Conservation (phyloP, 306 rosid genomes). For the Cicer arietinum region DNA sequence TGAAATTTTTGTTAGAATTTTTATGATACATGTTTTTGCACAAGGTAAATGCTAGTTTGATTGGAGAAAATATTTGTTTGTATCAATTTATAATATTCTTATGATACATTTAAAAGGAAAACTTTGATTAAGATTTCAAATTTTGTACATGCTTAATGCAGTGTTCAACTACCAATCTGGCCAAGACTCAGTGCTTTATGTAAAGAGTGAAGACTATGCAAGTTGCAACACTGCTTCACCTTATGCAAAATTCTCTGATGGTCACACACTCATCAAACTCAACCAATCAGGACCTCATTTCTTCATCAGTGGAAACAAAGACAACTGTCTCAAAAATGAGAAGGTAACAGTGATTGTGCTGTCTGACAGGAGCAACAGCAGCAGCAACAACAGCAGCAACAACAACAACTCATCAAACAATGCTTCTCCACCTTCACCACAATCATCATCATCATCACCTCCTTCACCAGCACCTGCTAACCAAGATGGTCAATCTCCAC, state of each 20-base stretch:
- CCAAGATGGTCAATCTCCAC: conserved; percentile 43
- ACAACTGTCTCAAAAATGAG: conserved; percentile 73
- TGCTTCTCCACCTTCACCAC: conserved; percentile 54
- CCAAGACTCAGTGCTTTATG: conserved; percentile 79
- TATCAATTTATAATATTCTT: no score
- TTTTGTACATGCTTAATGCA: conserved; percentile 43
- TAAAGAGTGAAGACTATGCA: conserved; percentile 66
- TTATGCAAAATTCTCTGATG: conserved; percentile 59
- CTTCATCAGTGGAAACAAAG: conserved; percentile 87
- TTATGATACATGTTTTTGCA: no score
- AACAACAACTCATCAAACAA: conserved; percentile 42
- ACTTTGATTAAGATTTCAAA: neutral
- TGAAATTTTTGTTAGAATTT: no score
- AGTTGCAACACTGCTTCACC: conserved; percentile 70
- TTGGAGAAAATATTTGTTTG: no score
- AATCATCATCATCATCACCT: conserved; percentile 39
- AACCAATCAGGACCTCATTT: conserved; percentile 71
- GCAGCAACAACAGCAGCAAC: conserved; percentile 20
- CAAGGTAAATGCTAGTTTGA: no score
- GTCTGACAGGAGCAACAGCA: conserved; percentile 60
- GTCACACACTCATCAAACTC: conserved; percentile 66
- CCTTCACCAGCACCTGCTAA: conserved; percentile 45
- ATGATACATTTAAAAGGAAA: neutral
- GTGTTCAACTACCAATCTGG: conserved; percentile 77
- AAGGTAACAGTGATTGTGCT: conserved; percentile 70